Conservation (phyloP, 164 flowering plant genomes). For the Annona squamosa region DNA sequence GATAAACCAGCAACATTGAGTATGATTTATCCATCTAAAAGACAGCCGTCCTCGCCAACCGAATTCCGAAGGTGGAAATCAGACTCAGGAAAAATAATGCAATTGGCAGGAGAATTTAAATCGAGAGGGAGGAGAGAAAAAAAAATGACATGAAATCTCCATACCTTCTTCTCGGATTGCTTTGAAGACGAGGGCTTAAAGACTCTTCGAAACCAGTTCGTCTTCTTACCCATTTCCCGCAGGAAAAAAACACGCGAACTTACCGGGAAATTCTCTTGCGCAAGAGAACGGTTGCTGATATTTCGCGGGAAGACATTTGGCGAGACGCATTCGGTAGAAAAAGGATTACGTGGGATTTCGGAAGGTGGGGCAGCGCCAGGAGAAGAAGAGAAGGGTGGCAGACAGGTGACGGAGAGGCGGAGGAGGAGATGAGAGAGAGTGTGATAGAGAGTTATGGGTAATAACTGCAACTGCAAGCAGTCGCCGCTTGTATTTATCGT, state of each 20-base stretch:
- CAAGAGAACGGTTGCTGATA: neutral
- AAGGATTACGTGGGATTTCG: neutral
- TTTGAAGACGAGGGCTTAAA: slow-evolving; percentile 23
- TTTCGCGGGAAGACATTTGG: neutral
- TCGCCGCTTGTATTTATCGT: slow-evolving; percentile 21
- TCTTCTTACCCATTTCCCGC: slow-evolving; percentile 22
- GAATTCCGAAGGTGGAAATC: neutral
- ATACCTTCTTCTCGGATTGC: slow-evolving; percentile 17
- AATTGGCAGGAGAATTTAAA: no score
- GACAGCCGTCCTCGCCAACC: neutral
- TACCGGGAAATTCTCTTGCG: neutral
- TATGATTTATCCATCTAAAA: no score
- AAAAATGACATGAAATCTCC: neutral
- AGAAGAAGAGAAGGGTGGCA: neutral
- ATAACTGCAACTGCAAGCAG: slow-evolving; percentile 10
- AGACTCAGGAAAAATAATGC: neutral
- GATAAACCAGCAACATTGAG: neutral
- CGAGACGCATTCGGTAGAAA: neutral
- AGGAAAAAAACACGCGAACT: neutral
- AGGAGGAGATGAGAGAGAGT: neutral
- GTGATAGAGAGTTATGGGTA: neutral
- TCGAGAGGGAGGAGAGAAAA: no score
- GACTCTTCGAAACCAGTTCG: slow-evolving; percentile 25
- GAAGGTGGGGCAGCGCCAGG: neutral
- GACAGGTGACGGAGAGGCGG: neutral